A percentile compares a stretch with the other conserved stretches of the same genome.
phyloP scores from a whole-genome alignment of 352 stramenopile genomes.

The Globisporangium carolinianum region DNA sequence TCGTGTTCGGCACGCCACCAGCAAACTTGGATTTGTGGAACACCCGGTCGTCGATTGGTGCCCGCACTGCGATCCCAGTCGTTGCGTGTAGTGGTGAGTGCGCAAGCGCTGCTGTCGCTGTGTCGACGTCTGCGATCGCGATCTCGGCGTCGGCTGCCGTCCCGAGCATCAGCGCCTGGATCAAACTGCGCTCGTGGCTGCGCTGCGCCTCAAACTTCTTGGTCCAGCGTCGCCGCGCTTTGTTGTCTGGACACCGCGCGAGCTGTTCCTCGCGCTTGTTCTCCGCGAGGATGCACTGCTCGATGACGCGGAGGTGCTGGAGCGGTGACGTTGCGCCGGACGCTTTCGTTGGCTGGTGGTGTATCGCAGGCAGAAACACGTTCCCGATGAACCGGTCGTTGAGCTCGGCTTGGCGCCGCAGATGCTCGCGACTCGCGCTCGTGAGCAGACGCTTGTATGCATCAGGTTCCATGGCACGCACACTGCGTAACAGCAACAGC shows the following conservation, averaged over 20 bases:
- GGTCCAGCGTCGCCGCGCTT: slow-evolving; percentile 34
- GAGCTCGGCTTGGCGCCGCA: slow-evolving; percentile 28
- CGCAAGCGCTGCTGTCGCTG: background rate
- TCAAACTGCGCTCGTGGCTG: slow-evolving; percentile 42
- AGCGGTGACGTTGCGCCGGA: slow-evolving; percentile 20
- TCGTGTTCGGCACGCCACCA: slow-evolving; percentile 24
- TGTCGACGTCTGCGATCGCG: slow-evolving; percentile 25
- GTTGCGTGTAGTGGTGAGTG: slow-evolving; percentile 7
- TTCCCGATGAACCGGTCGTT: slow-evolving; percentile 50
- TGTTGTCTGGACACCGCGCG: slow-evolving; percentile 36
- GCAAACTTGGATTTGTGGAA: slow-evolving; percentile 31
- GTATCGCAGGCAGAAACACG: slow-evolving; percentile 54
- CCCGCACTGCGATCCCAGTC: slow-evolving; percentile 18
- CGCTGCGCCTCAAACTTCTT: slow-evolving; percentile 58
- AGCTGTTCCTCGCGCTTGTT: slow-evolving; percentile 60
- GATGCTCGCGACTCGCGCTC: slow-evolving; percentile 34
- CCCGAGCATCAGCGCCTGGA: slow-evolving; percentile 52
- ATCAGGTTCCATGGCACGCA: slow-evolving; percentile 18
- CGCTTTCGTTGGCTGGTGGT: slow-evolving; percentile 14
- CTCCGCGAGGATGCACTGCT: slow-evolving; percentile 66
- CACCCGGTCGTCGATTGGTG: slow-evolving; percentile 26
- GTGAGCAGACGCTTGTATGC: slow-evolving; percentile 43
- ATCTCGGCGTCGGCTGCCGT: slow-evolving; percentile 20
- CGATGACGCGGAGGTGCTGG: slow-evolving; percentile 62
- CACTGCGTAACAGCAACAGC: too few species aligned